phyloP scores from a whole-genome alignment of 352 stramenopile genomes.

The Globisporangium okanoganense region DNA sequence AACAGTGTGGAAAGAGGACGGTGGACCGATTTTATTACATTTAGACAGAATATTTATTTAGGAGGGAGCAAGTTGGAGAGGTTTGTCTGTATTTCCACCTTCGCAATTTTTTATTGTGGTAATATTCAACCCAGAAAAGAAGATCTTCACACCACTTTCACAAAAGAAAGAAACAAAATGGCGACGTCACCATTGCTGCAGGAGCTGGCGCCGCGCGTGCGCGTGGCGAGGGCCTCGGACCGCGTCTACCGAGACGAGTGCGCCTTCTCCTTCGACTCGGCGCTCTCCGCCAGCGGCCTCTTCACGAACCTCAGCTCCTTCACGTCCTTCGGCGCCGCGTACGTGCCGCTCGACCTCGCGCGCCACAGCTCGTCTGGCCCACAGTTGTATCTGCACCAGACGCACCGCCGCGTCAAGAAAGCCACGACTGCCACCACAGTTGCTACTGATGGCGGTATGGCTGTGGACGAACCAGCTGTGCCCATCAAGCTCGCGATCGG shows the following conservation, averaged over 20 bases:
- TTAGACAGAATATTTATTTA: too few relatives aligned
- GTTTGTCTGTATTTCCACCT: too few relatives aligned
- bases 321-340: constrained; percentile 87
- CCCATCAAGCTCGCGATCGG: constrained; percentile 95
- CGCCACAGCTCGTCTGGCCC: constrained; percentile 17
- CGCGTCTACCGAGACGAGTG: constrained; percentile 97
- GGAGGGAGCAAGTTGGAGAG: too few relatives aligned
- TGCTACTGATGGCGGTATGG: not conserved
- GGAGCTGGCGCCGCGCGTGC: constrained; percentile 30
- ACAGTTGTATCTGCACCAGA: constrained; percentile 79
- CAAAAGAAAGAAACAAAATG: not conserved
- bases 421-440: not conserved
- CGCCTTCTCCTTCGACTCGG: constrained; percentile 95
- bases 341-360: constrained; percentile 52
- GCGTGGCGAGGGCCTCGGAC: constrained; percentile 49
- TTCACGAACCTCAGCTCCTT: constrained; percentile 94
- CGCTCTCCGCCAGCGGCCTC: constrained; percentile 53
- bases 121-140: not conserved
- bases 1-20: too few relatives aligned
- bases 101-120: too few relatives aligned
- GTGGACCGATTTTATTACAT: too few relatives aligned
- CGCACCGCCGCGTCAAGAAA: constrained; percentile 34
- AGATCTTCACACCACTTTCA: not conserved
- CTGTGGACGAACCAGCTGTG: constrained; percentile 7
- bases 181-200: constrained; percentile 11